These are phyloP conservation scores for Allium cepa DNA, from an alignment of 106 monocot species.

Conservation along the genomic window DNA sequence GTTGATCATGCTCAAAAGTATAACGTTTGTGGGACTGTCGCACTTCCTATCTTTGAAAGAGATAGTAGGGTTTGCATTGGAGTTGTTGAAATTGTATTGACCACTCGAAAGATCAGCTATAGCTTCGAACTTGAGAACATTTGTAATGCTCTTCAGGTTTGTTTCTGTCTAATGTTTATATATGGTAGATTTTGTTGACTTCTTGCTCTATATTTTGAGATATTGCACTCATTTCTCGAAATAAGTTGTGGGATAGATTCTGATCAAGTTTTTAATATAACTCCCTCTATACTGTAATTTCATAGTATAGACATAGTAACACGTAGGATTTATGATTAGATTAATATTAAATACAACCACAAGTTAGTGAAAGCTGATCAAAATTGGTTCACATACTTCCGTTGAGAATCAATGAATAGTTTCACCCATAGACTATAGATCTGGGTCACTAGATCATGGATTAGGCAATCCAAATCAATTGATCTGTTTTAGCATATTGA, in stretches of 20 bases:
- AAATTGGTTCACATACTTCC: no score
- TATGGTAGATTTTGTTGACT: background rate
- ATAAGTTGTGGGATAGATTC: background rate
- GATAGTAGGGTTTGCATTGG: conserved; percentile 45
- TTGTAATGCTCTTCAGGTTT: conserved; percentile 84
- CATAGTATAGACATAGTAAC: background rate
- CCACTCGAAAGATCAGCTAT: conserved; percentile 63
- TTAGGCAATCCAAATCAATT: no score
- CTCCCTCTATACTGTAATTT: background rate
- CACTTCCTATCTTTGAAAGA: conserved; percentile 63
- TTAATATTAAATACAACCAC: no score
- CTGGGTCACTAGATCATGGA: no score
- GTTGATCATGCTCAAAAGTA: conserved; percentile 45
- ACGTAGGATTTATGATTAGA: background rate
- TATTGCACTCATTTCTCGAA: no score
- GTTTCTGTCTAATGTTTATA: background rate
- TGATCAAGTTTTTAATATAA: background rate
- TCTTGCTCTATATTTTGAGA: no score
- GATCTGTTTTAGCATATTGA: no score
- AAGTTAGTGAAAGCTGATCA: no score
- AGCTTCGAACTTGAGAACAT: conserved; percentile 59
- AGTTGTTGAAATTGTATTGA: conserved; percentile 72
- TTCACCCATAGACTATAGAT: no score
- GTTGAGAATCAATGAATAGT: no score
- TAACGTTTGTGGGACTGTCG: conserved; percentile 56